Conservation (phyloP, 1,284 basidiomycete species). For the Athelia sp. region DNA sequence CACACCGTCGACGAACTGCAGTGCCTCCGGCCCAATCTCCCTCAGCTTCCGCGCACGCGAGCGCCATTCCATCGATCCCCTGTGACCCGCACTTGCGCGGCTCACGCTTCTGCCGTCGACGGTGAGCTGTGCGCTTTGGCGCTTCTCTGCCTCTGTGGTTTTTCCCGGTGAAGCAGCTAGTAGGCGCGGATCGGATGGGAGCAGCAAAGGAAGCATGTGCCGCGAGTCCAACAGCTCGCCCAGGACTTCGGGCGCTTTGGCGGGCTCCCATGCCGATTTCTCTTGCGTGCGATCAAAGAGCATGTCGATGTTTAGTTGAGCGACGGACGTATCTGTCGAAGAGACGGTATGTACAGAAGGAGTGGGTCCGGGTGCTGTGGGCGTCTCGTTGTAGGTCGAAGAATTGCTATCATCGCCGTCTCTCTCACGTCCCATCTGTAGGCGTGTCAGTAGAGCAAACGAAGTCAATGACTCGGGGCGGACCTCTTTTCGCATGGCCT, state of each 20-base stretch:
- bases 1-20: constrained; percentile 67
- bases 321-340: constrained; percentile 28
- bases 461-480: constrained; percentile 5
- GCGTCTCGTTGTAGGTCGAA: constrained; percentile 35
- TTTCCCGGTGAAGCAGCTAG: constrained; percentile 67
- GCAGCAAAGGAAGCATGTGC: constrained; percentile 85
- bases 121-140: constrained; percentile 20
- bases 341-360: constrained; percentile 31
- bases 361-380: constrained; percentile 24
- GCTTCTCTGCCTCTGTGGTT: constrained; percentile 27
- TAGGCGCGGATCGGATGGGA: constrained; percentile 76
- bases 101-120: constrained; percentile 33
- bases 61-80: constrained; percentile 51
- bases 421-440: constrained; percentile 59
- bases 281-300: constrained; percentile 70
- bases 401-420: constrained; percentile 54
- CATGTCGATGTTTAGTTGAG: constrained; percentile 64
- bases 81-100: constrained; percentile 28
- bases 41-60: constrained; percentile 54
- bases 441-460: background rate
- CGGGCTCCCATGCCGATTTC: constrained; percentile 70
- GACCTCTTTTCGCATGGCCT: constrained; percentile 76
- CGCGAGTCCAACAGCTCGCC: constrained; percentile 88
- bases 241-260: constrained; percentile 71
- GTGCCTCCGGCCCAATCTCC: constrained; percentile 49